A percentile compares a stretch with the other conserved stretches of the same genome.
Conservation (phyloP, 495 filamentous ascomycete species). For the Tuber aestivum region DNA sequence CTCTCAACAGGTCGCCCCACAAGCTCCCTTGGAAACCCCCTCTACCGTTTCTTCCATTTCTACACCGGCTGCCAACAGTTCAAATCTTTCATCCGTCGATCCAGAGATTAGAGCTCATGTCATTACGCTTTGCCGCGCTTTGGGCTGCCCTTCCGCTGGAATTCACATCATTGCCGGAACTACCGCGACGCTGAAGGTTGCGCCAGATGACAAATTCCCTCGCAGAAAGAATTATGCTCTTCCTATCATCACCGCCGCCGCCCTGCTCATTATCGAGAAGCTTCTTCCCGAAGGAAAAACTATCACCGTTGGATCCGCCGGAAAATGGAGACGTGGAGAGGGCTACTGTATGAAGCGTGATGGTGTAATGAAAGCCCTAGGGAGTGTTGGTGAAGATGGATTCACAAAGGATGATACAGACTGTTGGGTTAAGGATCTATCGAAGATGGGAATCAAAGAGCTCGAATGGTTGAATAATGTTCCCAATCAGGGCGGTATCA, state of each 20-base stretch:
- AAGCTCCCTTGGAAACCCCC: slow-evolving; percentile 9
- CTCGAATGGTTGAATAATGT: slow-evolving; percentile 26
- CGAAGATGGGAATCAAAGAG: slow-evolving; percentile 28
- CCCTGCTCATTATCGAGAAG: slow-evolving; percentile 34
- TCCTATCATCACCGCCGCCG: slow-evolving; percentile 31
- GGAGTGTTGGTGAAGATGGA: slow-evolving; percentile 24
- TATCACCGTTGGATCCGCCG: slow-evolving; percentile 24
- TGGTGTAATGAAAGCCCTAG: slow-evolving; percentile 34
- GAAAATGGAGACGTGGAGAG: slow-evolving; percentile 34
- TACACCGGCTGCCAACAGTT: slow-evolving; percentile 49
- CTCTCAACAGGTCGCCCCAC: slow-evolving; percentile 4
- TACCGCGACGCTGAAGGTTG: slow-evolving; percentile 42
- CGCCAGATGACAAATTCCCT: slow-evolving; percentile 1
- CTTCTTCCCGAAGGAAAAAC: slow-evolving; percentile 35
- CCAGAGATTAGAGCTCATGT: slow-evolving; percentile 36
- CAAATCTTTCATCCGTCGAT: slow-evolving; percentile 54
- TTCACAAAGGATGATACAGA: slow-evolving; percentile 38
- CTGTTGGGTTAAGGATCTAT: slow-evolving; percentile 38
- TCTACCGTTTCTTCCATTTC: slow-evolving; percentile 21
- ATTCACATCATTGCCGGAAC: slow-evolving; percentile 63
- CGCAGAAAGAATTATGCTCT: slow-evolving; percentile 11
- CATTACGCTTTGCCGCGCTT: slow-evolving; percentile 47
- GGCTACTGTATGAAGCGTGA: slow-evolving; percentile 38
- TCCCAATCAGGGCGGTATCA: slow-evolving; percentile 33
- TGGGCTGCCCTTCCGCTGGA: slow-evolving; percentile 46